These are phyloP conservation scores for Dysphania ambrosioides DNA, from an alignment of 148 eudicot species.

Conservation along the genomic window DNA sequence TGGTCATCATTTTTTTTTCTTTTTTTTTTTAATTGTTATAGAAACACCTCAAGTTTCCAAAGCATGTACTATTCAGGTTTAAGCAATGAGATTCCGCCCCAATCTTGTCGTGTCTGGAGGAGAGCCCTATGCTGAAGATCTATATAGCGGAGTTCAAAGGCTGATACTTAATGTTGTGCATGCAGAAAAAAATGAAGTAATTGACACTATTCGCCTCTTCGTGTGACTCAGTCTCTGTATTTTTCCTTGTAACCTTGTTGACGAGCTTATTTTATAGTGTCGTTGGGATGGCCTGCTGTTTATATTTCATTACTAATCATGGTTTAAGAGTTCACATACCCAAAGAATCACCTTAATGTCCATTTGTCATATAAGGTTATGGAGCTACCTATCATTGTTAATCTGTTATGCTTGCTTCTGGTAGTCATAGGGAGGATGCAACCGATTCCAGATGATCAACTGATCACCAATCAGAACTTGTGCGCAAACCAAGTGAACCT, in stretches of 20 bases:
- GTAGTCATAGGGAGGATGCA: conserved; percentile 93
- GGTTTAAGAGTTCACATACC: background rate
- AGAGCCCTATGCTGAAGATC: conserved; percentile 77
- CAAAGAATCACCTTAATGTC: background rate
- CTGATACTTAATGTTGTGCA: too few species aligned
- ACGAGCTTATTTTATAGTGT: background rate
- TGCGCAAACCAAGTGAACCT: conserved; percentile 69
- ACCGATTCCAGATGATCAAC: conserved; percentile 94
- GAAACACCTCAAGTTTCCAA: conserved; percentile 34
- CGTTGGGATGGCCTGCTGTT: background rate
- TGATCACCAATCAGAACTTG: conserved; percentile 41
- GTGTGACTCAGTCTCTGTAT: too few species aligned
- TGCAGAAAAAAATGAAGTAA: too few species aligned
- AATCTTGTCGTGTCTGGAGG: conserved; percentile 87
- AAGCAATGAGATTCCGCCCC: conserved; percentile 78
- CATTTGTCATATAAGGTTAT: background rate
- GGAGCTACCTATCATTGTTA: background rate
- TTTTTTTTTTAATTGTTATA: conserved; percentile 29
- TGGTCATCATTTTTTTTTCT: background rate
- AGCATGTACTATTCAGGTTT: conserved; percentile 38
- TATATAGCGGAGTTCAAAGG: conserved; percentile 53
- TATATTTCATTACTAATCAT: background rate
- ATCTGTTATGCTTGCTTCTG: conserved; percentile 10
- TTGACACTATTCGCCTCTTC: too few species aligned
- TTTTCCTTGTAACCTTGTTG: background rate